Evolutionary conservation across 164 flowering plant species (phyloP).

Genomic region (Protea cynaroides): DNA sequence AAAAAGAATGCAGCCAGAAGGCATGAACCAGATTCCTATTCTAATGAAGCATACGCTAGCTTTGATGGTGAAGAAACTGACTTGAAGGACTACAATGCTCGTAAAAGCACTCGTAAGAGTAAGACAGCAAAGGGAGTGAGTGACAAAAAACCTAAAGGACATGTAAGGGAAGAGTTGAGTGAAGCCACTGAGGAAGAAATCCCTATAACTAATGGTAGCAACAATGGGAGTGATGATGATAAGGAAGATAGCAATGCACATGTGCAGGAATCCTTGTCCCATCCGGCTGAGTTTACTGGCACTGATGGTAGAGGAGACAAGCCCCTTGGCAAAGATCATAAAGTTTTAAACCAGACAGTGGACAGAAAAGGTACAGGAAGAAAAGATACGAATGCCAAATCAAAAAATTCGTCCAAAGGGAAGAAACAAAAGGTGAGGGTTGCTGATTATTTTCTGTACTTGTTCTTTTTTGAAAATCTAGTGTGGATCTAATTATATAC

Average conservation of each 20-base stretch:
- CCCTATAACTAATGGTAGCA: constrained; percentile 5
- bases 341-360: constrained; percentile 23
- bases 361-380: constrained; percentile 29
- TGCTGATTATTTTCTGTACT: not conserved
- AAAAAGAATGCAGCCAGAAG: constrained; percentile 25
- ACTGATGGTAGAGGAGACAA: constrained; percentile 18
- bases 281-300: constrained; percentile 19
- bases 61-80: constrained; percentile 32
- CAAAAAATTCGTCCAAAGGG: constrained; percentile 47
- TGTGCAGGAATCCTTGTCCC: constrained; percentile 21
- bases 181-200: constrained; percentile 4
- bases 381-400: constrained; percentile 32
- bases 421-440: constrained; percentile 57
- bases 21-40: constrained; percentile 19
- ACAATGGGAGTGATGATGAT: constrained; percentile 18
- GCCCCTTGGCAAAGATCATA: constrained; percentile 16
- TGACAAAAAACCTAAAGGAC: constrained; percentile 18
- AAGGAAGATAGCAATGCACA: constrained; percentile 11
- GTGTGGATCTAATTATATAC: too few relatives aligned
- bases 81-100: constrained; percentile 46
- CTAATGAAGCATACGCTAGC: constrained; percentile 13
- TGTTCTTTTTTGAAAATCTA: not conserved
- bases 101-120: constrained; percentile 45
- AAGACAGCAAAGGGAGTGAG: constrained; percentile 38
- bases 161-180: constrained; percentile 7